Percentiles rank a stretch among this genome's conserved stretches.
Conservation (phyloP, 1,284 basidiomycete genomes). For the Singerocomus inundabilis region DNA sequence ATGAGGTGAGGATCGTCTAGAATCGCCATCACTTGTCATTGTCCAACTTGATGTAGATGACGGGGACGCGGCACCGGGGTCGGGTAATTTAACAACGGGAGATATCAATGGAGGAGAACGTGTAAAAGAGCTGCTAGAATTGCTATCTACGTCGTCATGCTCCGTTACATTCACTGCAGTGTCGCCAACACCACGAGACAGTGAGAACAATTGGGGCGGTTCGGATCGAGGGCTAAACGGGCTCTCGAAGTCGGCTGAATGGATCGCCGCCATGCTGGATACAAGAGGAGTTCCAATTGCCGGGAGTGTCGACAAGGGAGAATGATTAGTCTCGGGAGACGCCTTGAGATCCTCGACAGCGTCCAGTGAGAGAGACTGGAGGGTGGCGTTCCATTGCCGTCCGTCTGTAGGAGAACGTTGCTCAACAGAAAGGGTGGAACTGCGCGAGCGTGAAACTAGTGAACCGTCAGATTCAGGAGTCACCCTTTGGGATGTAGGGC, state of each 20-base stretch:
- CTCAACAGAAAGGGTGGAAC: conserved; percentile 35
- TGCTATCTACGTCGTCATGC: conserved; percentile 18
- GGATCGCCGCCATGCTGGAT: conserved; percentile 13
- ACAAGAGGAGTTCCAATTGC: conserved; percentile 31
- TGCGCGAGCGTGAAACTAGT: conserved; percentile 28
- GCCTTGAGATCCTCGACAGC: conserved; percentile 8
- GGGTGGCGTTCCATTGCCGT: conserved; percentile 14
- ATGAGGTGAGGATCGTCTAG: conserved; percentile 16
- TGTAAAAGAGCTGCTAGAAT: conserved; percentile 25
- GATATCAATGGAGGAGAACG: conserved; percentile 31
- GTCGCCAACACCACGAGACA: conserved; percentile 19
- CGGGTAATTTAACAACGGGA: conserved; percentile 33
- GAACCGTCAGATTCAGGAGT: conserved; percentile 14
- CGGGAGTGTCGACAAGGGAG: conserved; percentile 34
- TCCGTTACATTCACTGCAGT: conserved; percentile 2
- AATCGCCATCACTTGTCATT: conserved; percentile 27
- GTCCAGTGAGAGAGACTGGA: conserved; percentile 15
- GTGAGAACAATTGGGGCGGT: conserved; percentile 15
- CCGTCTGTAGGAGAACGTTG: conserved; percentile 27
- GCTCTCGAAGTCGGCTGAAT: conserved; percentile 17
- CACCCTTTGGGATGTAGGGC: conserved; percentile 29
- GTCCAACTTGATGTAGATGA: conserved; percentile 33
- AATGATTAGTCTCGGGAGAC: conserved; percentile 27
- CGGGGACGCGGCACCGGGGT: conserved; percentile 20
- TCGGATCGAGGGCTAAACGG: conserved; percentile 35